Evolutionary conservation across 2,329 filamentous ascomycete species (phyloP).

Genomic region (Cylindrodendrum hubeiense): DNA sequence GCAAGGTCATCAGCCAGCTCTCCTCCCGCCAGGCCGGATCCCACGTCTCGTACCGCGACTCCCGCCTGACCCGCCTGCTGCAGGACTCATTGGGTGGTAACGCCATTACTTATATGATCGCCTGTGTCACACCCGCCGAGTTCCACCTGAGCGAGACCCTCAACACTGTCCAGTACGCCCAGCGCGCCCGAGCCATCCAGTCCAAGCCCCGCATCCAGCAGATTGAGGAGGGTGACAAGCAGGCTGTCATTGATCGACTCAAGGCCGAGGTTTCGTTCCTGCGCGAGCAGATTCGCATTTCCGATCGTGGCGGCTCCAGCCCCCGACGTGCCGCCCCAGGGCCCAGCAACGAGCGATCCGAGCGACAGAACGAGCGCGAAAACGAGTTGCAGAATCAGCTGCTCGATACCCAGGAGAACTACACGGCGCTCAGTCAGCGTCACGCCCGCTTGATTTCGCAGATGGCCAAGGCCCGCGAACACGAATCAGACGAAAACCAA

Average conservation of each 20-base stretch:
- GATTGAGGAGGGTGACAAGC: constrained; percentile 92
- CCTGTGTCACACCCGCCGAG: constrained; percentile 95
- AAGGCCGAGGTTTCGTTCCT: constrained; percentile 95
- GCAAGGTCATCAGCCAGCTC: constrained; percentile 98
- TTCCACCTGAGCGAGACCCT: constrained; percentile 98
- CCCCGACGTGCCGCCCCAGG: constrained; percentile 65
- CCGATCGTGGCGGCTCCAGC: constrained; percentile 67
- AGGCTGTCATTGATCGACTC: constrained; percentile 91
- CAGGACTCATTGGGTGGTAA: constrained; percentile 98
- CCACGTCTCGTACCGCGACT: constrained; percentile 97
- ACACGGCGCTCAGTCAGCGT: constrained; percentile 88
- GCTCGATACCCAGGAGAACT: constrained; percentile 93
- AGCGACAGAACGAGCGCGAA: constrained; percentile 87
- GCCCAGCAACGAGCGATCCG: constrained; percentile 74
- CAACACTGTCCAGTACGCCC: constrained; percentile 97
- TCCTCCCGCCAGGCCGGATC: constrained; percentile 89
- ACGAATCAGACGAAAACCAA: constrained; percentile 71
- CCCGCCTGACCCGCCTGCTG: constrained; percentile 92
- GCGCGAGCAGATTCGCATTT: constrained; percentile 91
- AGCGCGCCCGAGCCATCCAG: constrained; percentile 95
- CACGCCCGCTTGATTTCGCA: constrained; percentile 97
- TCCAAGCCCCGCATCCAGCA: constrained; percentile 98
- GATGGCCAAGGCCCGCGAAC: constrained; percentile 86
- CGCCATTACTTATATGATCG: constrained; percentile 99
- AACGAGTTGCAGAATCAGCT: constrained; percentile 93